Conservation (phyloP, 768 basidiomycete genomes). For the Auricularia sp. region DNA sequence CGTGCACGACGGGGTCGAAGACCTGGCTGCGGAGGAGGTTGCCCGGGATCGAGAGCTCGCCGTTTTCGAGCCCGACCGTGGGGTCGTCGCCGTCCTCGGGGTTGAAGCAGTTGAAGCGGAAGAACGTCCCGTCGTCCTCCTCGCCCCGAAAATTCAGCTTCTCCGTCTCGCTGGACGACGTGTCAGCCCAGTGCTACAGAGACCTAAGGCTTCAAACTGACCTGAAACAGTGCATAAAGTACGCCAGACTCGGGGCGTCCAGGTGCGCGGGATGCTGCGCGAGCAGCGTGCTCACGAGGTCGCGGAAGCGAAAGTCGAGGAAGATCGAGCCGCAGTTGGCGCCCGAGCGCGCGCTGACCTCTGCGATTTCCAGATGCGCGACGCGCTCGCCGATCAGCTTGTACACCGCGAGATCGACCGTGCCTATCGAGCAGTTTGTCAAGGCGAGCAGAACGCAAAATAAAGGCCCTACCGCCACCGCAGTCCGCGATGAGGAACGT, state of each 20-base stretch:
- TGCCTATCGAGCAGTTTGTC: slow-evolving; percentile 19
- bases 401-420: slow-evolving; percentile 45
- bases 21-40: slow-evolving; percentile 70
- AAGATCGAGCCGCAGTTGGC: slow-evolving; percentile 83
- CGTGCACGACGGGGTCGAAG: slow-evolving; percentile 77
- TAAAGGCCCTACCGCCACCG: slow-evolving; percentile 46
- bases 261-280: slow-evolving; percentile 80
- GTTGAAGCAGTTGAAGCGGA: slow-evolving; percentile 88
- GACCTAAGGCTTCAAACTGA: too few species aligned
- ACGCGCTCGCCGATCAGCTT: slow-evolving; percentile 64
- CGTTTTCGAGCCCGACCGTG: slow-evolving; percentile 68
- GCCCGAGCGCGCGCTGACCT: slow-evolving; percentile 80
- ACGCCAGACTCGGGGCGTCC: slow-evolving; percentile 70
- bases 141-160: slow-evolving; percentile 69
- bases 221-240: slow-evolving; percentile 40
- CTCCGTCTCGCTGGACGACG: slow-evolving; percentile 76
- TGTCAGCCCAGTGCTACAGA: too few species aligned
- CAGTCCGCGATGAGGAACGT: slow-evolving; percentile 91
- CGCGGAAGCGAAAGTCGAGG: slow-evolving; percentile 77
- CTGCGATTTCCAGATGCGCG: slow-evolving; percentile 79
- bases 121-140: slow-evolving; percentile 62
- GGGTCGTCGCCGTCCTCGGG: slow-evolving; percentile 75
- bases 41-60: slow-evolving; percentile 76
- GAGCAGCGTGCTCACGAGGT: slow-evolving; percentile 67
- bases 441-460: too few species aligned